Base-by-base conservation (phyloP, 306 rosid genomes). In the Cicer arietinum region DNA sequence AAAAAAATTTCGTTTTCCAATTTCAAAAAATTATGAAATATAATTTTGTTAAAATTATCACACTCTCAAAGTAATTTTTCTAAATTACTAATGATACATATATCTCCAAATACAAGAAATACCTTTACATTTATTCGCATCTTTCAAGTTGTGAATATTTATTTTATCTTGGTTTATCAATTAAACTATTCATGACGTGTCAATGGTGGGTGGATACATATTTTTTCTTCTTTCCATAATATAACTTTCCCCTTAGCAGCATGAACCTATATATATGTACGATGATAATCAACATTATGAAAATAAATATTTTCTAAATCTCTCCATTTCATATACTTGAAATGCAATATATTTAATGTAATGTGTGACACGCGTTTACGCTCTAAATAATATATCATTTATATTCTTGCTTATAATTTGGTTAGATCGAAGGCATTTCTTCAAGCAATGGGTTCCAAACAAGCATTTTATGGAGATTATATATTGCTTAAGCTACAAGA, bases 401-500 rank as follows among this genome's bases (percentile, higher is more conserved):
- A 18, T 17, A 6, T 1, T 81, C 47, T 51, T 37, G 37, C 73
- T 77, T 80, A 14, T 25, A 44, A 45, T 3, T 68, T 14, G 0
- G 2, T 9, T 53, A 13, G 16, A 30, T 30, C 37, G 4, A 53
- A 80, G 12, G 2, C 43, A 65, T 75, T 72, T 40, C 59, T 6
- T 58, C 0, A 67, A 80, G 83, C 51, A 7, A 87, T 88, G 92
- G 84, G 47, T 70, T 64, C 30, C 2, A 51, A 73, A 60, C 47
- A 75, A 67, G 42, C 35, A 45, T 77, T 56, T 1, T 68, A 77
- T 71, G 35, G 76, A 7, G 56, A 78, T 30, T 83, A 85, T 77
- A 7, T 89, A 7, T n/a, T 79, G 76, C 52, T 93, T 56, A 84
- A 84, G 61, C 83, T 94, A 11, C 78, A 87, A 30, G 75, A 91